phyloP scores from a whole-genome alignment of 2,329 filamentous ascomycete species.

The Cordyceps fumosorosea region DNA sequence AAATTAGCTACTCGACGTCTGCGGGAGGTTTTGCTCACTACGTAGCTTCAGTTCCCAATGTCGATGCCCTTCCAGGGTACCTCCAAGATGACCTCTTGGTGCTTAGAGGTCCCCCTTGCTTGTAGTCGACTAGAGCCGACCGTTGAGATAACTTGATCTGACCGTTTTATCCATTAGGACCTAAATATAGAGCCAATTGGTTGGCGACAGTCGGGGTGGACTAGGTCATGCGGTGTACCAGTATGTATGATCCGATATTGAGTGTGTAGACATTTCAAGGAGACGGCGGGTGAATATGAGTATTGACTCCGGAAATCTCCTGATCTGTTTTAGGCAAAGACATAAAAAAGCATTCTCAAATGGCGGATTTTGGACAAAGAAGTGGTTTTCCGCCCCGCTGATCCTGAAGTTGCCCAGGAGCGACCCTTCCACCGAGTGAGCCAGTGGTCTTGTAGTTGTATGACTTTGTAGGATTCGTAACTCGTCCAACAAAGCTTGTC shows the following conservation, averaged over 20 bases:
- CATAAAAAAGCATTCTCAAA: not conserved
- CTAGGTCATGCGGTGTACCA: constrained; percentile 24
- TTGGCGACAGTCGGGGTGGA: not conserved
- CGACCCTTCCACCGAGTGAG: not conserved
- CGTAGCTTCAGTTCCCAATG: not conserved
- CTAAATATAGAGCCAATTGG: not conserved
- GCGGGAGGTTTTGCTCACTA: not conserved
- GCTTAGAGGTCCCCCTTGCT: constrained; percentile 27
- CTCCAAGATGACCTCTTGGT: constrained; percentile 41
- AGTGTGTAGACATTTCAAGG: constrained; percentile 39
- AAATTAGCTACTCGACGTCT: too few species aligned
- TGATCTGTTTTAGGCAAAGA: not conserved
- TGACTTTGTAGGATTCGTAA: constrained; percentile 24
- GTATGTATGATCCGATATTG: constrained; percentile 40
- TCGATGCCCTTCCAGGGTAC: constrained; percentile 32
- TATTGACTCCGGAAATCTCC: not conserved
- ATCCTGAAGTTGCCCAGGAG: not conserved
- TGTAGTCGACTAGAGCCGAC: constrained; percentile 19
- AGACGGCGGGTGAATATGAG: constrained; percentile 32
- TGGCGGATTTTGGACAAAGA: not conserved
- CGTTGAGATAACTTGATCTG: constrained; percentile 20
- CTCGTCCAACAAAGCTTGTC: constrained; percentile 26
- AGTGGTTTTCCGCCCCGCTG: not conserved
- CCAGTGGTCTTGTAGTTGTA: not conserved
- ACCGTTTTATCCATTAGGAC: constrained; percentile 21